Evolutionary conservation across 2,329 filamentous ascomycete species (phyloP), one percentile per base, ranked within the genome.

Genomic region (Emmonsia crescens): DNA sequence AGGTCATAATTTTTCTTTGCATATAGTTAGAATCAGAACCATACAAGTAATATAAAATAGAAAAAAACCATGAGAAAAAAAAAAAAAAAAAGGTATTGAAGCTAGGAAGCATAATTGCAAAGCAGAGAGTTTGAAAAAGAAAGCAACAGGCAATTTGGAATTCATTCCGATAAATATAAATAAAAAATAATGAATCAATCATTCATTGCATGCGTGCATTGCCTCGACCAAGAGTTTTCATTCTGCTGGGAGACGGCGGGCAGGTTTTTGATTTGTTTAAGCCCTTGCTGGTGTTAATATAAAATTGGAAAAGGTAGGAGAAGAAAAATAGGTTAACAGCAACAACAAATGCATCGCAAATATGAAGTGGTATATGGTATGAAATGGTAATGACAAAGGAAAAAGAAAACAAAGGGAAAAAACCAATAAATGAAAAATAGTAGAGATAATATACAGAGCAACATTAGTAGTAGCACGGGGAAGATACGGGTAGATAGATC

Each of bases 271-370:
- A 1, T 10, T 24, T 3, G 4, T 51, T 36, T 9, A 14, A 5
- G 5, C 33, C 33, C 5, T 36, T 36, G 33, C 33, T 36, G 33
- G 33, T 36, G 10, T 36, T 36, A 36, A 36, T 8, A 36, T 36
- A 36, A 36, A 36, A 36, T 2, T 10, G 9, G 9, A 36, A 36
- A 36, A 36, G 6, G 33, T 36, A 36, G 33, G 10, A 36, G 9
- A 36, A 36, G 10, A 10, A 8, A 36, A 8, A 36, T 8, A 8
- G 5, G 10, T 3, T n/a, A 57, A 21, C 16, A 29, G 10, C 19
- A 57, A 31, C 12, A 57, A 21, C 44, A n/a, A 8, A 60, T 49
- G 46, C 31, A 48, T 46, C 29, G 40, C 14, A 57, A 61, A 61
- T 57, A 12, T 31, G 38, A 60, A 54, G 24, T 52, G 52, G 31